Evolutionary conservation across 176 grass and related monocot species (phyloP), one percentile per base, ranked within the genome.

Genomic region (Thalia dealbata): DNA sequence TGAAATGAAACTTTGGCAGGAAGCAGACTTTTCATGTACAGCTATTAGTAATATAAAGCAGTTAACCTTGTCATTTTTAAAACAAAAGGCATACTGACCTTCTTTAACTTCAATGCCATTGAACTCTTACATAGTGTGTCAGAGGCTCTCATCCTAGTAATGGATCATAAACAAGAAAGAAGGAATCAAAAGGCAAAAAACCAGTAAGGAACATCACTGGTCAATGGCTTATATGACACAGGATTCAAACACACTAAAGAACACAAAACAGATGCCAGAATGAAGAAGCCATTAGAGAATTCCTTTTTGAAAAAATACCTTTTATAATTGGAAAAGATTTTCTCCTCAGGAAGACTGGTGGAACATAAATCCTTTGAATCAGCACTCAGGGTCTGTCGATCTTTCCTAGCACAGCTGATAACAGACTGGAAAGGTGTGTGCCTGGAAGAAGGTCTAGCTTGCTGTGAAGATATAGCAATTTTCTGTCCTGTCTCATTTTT

Each of bases 81-180:
- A n/a, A n/a, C n/a, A n/a, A n/a, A n/a, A n/a, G n/a, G 43, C 14
- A 76, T 71, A 78, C 81, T 70, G 27, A 97, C 95, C 85, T 88
- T 91, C 80, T 75, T 86, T 74, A 76, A 82, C 61, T 73, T 82
- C 74, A 83, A 79, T 62, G 83, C 76, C 75, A 87, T 76, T 70
- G 81, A 91, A 78, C 82, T 82, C 24, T 27, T 21, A 78, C 41
- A 65, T 52, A 77, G 69, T 6, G 14, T 42, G 1, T 23, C 19
- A 73, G 71, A 60, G 67, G 67, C 64, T 84, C 79, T 85, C 74
- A 85, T 92, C 83, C 95, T 92, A 75, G 32, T 60, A 82, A 71
- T 54, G 29, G 52, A 75, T n/a, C 27, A 35, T 8, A 29, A n/a
- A 50, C 52, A 71, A 26, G 38, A 70, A 26, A 78, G 35, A 22